Conservation (phyloP, 129 eudicot species). For the Lonicera japonica region DNA sequence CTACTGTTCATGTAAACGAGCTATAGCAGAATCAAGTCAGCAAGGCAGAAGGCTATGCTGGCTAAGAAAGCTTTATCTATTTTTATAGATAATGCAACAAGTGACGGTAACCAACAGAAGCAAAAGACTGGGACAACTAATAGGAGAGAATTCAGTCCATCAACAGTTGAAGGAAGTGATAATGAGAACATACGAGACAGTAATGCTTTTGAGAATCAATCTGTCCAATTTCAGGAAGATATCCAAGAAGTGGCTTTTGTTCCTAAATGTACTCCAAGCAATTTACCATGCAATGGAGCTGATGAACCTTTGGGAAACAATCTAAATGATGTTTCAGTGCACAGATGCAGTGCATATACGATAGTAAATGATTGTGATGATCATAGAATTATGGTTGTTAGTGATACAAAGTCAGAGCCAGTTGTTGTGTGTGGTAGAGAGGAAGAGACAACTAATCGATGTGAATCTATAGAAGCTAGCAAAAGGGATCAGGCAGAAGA, state of each 20-base stretch:
- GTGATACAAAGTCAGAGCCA: no score
- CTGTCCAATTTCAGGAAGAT: conserved; percentile 13
- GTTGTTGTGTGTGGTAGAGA: no score
- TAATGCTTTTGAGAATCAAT: conserved; percentile 12
- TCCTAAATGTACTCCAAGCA: background rate
- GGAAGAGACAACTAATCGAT: conserved; percentile 3
- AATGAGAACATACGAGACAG: background rate
- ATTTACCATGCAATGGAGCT: conserved; percentile 13
- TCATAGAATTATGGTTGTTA: conserved; percentile 20
- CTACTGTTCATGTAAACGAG: conserved; percentile 43
- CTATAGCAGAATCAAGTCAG: conserved; percentile 18
- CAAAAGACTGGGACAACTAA: conserved; percentile 5
- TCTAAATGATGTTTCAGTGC: conserved; percentile 4
- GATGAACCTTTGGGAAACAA: conserved; percentile 8
- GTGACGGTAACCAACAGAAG: conserved; percentile 11
- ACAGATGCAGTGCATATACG: conserved; percentile 1
- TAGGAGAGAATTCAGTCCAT: conserved; percentile 12
- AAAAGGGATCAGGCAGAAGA: conserved; percentile 13
- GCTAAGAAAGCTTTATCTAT: conserved; percentile 39
- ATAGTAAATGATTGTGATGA: conserved; percentile 1
- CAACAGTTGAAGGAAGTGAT: conserved; percentile 7
- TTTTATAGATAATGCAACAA: conserved; percentile 29
- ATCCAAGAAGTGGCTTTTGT: background rate
- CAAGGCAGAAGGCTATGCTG: conserved; percentile 32
- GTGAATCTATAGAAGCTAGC: conserved; percentile 4